phyloP scores from a whole-genome alignment of 768 basidiomycete genomes.

The Nidularia pulvinata region DNA sequence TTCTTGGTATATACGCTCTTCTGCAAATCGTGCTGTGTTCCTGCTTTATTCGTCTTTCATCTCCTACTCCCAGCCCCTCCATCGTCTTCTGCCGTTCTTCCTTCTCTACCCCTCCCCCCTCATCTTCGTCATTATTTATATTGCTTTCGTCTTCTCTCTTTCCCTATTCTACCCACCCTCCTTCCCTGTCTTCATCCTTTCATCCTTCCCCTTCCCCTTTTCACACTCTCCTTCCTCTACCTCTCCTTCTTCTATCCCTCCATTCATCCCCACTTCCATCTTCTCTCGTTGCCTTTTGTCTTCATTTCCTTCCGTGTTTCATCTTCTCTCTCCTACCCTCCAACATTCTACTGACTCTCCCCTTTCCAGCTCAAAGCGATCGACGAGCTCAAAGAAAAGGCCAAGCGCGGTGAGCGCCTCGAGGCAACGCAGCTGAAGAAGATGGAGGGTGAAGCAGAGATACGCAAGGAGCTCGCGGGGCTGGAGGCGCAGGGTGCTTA shows the following conservation, averaged over 20 bases:
- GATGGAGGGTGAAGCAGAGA: slow-evolving; percentile 89
- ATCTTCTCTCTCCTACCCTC: not conserved
- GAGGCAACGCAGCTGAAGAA: slow-evolving; percentile 97
- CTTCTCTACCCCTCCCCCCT: slow-evolving; percentile 14
- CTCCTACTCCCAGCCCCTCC: not conserved
- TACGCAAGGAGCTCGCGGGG: slow-evolving; percentile 72
- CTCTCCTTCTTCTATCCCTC: too few relatives aligned
- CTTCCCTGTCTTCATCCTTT: too few relatives aligned
- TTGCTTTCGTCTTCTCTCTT: too few relatives aligned
- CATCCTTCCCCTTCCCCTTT: too few relatives aligned
- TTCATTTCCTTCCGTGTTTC: not conserved
- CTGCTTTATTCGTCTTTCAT: not conserved
- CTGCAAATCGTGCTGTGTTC: slow-evolving; percentile 17
- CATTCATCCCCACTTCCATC: slow-evolving; percentile 41
- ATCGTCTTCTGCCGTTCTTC: slow-evolving; percentile 28
- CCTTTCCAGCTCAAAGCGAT: slow-evolving; percentile 89
- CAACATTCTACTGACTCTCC: not conserved
- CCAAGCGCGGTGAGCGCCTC: slow-evolving; percentile 84
- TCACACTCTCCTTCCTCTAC: too few relatives aligned
- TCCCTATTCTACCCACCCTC: too few relatives aligned
- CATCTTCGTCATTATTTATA: too few relatives aligned
- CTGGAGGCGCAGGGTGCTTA: slow-evolving; percentile 21
- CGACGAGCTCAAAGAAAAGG: slow-evolving; percentile 94
- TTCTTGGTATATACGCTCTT: slow-evolving; percentile 28
- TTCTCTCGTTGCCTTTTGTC: not conserved